Percentiles rank a stretch among this genome's conserved stretches.
Evolutionary conservation across 495 filamentous ascomycete species (phyloP).

Genomic region (Aspergillus incahuasiensis): DNA sequence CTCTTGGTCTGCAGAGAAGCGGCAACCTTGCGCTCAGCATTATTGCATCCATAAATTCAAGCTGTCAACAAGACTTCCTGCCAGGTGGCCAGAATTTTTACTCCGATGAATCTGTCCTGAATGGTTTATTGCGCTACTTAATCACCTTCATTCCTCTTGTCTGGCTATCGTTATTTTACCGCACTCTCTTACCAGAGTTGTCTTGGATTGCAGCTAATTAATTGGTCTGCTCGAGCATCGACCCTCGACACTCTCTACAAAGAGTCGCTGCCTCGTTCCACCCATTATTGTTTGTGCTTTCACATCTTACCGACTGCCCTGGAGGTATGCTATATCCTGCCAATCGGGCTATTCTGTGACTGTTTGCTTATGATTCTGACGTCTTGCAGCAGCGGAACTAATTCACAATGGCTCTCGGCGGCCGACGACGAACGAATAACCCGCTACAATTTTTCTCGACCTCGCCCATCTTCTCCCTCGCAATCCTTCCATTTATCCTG

Average conservation of each 20-base stretch:
- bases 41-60: slow-evolving; percentile 5
- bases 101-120: slow-evolving; percentile 12
- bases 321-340: background rate
- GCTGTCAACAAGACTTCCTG: slow-evolving; percentile 24
- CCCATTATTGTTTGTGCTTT: background rate
- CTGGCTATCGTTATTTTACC: background rate
- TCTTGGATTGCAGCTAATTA: slow-evolving; percentile 3
- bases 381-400: slow-evolving; percentile 21
- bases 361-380: slow-evolving; percentile 11
- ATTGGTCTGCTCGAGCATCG: background rate
- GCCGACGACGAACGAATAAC: slow-evolving; percentile 38
- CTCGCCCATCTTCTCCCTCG: slow-evolving; percentile 35
- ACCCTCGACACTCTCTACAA: background rate
- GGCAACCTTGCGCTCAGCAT: slow-evolving; percentile 2
- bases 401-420: slow-evolving; percentile 47
- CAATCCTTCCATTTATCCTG: slow-evolving; percentile 42
- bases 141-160: background rate
- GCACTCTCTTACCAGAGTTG: background rate
- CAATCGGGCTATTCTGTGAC: background rate
- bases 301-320: background rate
- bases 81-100: slow-evolving; percentile 34
- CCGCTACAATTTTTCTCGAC: slow-evolving; percentile 16
- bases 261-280: background rate
- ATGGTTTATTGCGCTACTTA: slow-evolving; percentile 20
- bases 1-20: slow-evolving; percentile 14